These are phyloP conservation scores for Penicillium robsamsonii DNA, from an alignment of 495 filamentous ascomycete genomes.

Conservation along the genomic window DNA sequence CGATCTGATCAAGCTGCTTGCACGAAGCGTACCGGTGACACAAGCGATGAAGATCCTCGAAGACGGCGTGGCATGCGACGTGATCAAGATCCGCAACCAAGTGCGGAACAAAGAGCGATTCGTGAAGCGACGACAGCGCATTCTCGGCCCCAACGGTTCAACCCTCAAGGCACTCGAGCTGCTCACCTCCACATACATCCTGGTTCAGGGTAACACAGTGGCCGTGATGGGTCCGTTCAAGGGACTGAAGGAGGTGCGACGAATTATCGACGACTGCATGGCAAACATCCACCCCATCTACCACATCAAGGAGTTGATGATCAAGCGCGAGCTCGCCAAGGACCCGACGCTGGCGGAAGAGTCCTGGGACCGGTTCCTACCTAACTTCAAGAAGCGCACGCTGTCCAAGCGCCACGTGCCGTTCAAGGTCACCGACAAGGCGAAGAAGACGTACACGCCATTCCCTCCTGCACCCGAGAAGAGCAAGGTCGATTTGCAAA, in stretches of 20 bases:
- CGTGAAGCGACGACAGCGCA: conserved; percentile 90
- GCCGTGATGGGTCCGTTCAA: conserved; percentile 87
- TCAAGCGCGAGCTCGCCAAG: conserved; percentile 96
- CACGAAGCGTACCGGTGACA: conserved; percentile 87
- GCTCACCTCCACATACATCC: conserved; percentile 88
- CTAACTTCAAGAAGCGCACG: conserved; percentile 96
- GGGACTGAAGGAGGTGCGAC: conserved; percentile 87
- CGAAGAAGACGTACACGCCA: conserved; percentile 89
- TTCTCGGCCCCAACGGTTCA: conserved; percentile 78
- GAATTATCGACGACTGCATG: conserved; percentile 95
- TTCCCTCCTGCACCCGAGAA: conserved; percentile 75
- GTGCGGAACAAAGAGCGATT: conserved; percentile 96
- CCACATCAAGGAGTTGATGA: conserved; percentile 98
- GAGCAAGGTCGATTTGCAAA: conserved; percentile 97
- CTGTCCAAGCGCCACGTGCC: conserved; percentile 81
- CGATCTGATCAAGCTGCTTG: conserved; percentile 89
- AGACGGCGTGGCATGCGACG: conserved; percentile 83
- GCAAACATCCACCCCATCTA: conserved; percentile 90
- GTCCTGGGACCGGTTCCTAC: conserved; percentile 94
- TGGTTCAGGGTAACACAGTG: conserved; percentile 97
- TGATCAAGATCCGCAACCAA: conserved; percentile 89
- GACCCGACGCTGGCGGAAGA: conserved; percentile 84
- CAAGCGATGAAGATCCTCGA: conserved; percentile 88
- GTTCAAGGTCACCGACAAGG: conserved; percentile 86
- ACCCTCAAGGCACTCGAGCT: conserved; percentile 94